These are phyloP conservation scores for Colletotrichum euphorbiae DNA, from an alignment of 2,329 filamentous ascomycete species.

Conservation along the genomic window DNA sequence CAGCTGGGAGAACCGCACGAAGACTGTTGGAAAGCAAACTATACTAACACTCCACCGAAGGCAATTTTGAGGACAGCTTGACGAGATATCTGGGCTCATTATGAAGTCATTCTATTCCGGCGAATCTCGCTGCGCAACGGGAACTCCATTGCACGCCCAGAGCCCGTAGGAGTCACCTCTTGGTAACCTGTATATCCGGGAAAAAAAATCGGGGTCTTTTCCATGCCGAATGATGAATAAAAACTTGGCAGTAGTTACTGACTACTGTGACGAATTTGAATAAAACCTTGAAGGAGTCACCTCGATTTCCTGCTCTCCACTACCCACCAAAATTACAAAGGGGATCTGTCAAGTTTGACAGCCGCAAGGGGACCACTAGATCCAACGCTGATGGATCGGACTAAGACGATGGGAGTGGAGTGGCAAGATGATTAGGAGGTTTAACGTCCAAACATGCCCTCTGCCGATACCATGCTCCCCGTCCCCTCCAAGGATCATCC, in stretches of 20 bases:
- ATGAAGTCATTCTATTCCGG: conserved; percentile 35
- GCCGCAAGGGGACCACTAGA: conserved; percentile 37
- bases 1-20: conserved; percentile 11
- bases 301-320: conserved; percentile 25
- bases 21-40: conserved; percentile 24
- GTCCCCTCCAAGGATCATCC: conserved; percentile 32
- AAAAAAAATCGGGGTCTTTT: no score
- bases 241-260: no score
- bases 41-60: conserved; percentile 19
- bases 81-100: conserved; percentile 37
- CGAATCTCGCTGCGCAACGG: conserved; percentile 9
- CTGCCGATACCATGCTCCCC: conserved; percentile 34
- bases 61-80: conserved; percentile 3
- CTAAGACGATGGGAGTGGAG: conserved; percentile 34
- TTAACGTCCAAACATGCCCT: conserved; percentile 37
- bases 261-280: no score
- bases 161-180: conserved; percentile 21
- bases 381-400: conserved; percentile 40
- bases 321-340: conserved; percentile 31
- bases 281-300: no score
- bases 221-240: no score
- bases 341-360: conserved; percentile 41
- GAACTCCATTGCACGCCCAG: conserved; percentile 10
- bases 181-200: no score
- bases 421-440: conserved; percentile 35